Base-by-base conservation (phyloP, 2,329 filamentous ascomycete genomes). In the Akanthomyces lecanii region DNA sequence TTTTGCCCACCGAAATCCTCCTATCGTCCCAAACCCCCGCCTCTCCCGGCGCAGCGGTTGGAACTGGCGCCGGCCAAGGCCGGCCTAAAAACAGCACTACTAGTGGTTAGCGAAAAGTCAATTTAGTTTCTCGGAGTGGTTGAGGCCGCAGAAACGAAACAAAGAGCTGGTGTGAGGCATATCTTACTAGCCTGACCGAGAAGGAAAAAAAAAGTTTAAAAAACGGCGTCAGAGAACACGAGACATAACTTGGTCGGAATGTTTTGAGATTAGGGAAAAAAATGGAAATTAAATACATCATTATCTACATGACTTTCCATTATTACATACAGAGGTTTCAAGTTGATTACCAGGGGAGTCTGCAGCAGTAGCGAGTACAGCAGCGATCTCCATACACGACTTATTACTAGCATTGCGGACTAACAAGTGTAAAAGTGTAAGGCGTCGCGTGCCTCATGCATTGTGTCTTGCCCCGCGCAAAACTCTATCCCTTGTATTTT, bases 401-500 rank as follows among this genome's bases (percentile, higher is more conserved):
- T 8, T 21, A 33, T 8, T 21, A 33, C 18, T 21, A 14, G 21
- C 25, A 11, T 14, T 40, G 25, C 18, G 18, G 16, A 25, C 40
- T 33, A 30, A 55, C 16, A 30, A 18, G 30, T 33, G 5, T 21
- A 21, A 21, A 21, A 7, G 48, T 58, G 38, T 28, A 51, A 51
- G 56, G 40, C 47, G 23, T 50, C 56, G 45, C 56, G 33, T 59
- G 45, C 56, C 38, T 59, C 45, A 40, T 51, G 56, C 47, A 30
- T 30, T 28, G 16, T 18, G 42, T 7, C 53, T 56, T 56, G 16
- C 25, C 38, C 53, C 28, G 11, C 21, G 18, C 18, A 14, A 45
- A 56, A 45, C 53, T 40, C 28, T 50, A 58, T 50, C 14, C 23
- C 23, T 14, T 30, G 11, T 50, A 30, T 50, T 50, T 50, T 50